phyloP scores from a whole-genome alignment of 306 rosid genomes.

The Lathyrus oleraceus region DNA sequence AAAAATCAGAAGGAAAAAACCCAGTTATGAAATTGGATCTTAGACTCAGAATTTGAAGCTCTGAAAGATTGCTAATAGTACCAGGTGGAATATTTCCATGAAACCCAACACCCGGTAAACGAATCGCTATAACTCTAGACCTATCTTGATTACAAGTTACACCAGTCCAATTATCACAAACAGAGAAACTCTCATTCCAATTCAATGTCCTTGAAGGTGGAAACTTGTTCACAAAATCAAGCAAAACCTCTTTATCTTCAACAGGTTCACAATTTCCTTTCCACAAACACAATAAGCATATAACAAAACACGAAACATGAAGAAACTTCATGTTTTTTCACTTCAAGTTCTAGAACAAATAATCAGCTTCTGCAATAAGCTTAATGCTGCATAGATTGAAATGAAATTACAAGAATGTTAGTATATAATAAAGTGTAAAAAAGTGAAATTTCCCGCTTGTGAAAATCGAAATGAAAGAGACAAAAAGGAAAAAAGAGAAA shows the following conservation, averaged over 20 bases:
- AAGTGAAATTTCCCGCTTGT: slow-evolving; percentile 24
- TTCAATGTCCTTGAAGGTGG: slow-evolving; percentile 78
- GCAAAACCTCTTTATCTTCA: slow-evolving; percentile 71
- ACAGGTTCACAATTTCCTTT: slow-evolving; percentile 65
- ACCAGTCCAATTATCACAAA: slow-evolving; percentile 82
- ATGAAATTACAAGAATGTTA: slow-evolving; percentile 36
- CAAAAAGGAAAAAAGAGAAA: slow-evolving; percentile 5
- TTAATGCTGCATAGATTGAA: slow-evolving; percentile 37
- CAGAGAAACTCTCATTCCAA: slow-evolving; percentile 60
- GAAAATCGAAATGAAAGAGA: slow-evolving; percentile 30
- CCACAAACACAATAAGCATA: slow-evolving; percentile 48
- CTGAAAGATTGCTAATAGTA: slow-evolving; percentile 70
- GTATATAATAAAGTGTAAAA: not conserved
- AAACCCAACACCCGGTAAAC: slow-evolving; percentile 90
- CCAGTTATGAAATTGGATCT: slow-evolving; percentile 83
- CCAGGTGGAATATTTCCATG: slow-evolving; percentile 70
- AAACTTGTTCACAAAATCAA: slow-evolving; percentile 60
- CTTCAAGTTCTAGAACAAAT: slow-evolving; percentile 41
- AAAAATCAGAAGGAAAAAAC: slow-evolving; percentile 66
- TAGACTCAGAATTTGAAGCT: slow-evolving; percentile 69
- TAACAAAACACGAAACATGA: slow-evolving; percentile 42
- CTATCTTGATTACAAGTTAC: slow-evolving; percentile 66
- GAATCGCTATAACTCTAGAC: slow-evolving; percentile 62
- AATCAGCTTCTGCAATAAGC: slow-evolving; percentile 39
- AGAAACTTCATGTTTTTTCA: slow-evolving; percentile 44